phyloP scores from a whole-genome alignment of 1,284 basidiomycete genomes.

The Microbotryum intermedium region DNA sequence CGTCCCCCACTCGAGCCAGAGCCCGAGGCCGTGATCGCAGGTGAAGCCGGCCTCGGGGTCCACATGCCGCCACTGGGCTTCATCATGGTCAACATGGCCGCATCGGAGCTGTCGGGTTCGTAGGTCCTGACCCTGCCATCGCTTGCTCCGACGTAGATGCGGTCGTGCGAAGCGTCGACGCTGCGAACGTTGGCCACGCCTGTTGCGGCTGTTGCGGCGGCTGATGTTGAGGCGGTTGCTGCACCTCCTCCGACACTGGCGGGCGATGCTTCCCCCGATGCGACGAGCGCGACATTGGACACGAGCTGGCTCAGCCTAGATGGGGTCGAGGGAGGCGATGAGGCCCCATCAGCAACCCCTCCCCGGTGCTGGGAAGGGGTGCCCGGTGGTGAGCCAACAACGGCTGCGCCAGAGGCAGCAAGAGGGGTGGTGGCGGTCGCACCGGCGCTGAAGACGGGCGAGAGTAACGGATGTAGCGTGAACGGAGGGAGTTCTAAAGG shows the following conservation, averaged over 20 bases:
- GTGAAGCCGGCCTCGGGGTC: neutral
- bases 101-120: neutral
- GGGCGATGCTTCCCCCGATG: neutral
- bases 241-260: neutral
- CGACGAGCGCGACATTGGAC: constrained; percentile 1
- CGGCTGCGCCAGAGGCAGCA: neutral
- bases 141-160: constrained; percentile 18
- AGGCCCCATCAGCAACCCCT: neutral
- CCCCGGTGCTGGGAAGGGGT: constrained; percentile 11
- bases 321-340: neutral
- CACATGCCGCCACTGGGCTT: neutral
- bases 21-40: neutral
- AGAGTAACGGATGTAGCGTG: constrained; percentile 17
- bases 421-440: neutral
- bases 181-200: constrained; percentile 2
- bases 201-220: too few species aligned
- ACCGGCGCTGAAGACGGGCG: constrained; percentile 11
- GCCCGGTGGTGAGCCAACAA: neutral
- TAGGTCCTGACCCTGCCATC: constrained; percentile 23
- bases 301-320: constrained; percentile 5
- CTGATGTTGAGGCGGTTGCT: neutral
- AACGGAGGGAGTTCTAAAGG: constrained; percentile 30
- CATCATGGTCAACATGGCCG: neutral
- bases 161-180: constrained; percentile 18
- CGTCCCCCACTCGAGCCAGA: neutral